A percentile compares a stretch with the other conserved stretches of the same genome.
These are phyloP conservation scores for Umbelopsis sp. DNA, from an alignment of 192 early-diverging fungal genomes.

Conservation along the genomic window DNA sequence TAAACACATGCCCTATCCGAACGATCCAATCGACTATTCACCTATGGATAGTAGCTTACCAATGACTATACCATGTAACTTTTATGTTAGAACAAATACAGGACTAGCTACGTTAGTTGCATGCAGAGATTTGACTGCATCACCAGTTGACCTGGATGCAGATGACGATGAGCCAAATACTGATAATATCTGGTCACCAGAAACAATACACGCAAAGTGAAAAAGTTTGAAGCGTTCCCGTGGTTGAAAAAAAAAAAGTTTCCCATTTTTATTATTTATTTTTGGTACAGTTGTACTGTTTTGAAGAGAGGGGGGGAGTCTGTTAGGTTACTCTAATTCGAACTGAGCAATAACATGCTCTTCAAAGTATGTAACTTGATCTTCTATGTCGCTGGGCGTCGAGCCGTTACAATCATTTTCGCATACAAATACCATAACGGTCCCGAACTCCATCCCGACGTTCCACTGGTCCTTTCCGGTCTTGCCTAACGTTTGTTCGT, in stretches of 20 bases:
- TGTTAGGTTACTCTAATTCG: constrained; percentile 34
- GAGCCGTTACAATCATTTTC: constrained; percentile 72
- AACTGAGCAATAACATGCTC: constrained; percentile 65
- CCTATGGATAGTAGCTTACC: background rate
- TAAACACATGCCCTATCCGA: constrained; percentile 10
- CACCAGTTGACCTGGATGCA: background rate
- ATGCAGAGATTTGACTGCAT: constrained; percentile 1
- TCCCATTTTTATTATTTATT: background rate
- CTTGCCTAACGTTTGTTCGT: constrained; percentile 34
- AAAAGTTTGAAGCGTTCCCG: background rate
- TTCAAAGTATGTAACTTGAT: constrained; percentile 55
- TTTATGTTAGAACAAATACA: constrained; percentile 9
- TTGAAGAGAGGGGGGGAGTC: background rate
- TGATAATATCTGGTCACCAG: background rate
- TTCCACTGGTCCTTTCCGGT: constrained; percentile 55
- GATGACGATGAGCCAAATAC: background rate
- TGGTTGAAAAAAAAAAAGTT: too few species aligned
- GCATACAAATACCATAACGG: constrained; percentile 81
- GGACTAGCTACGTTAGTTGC: background rate
- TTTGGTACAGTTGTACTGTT: background rate
- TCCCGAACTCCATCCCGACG: constrained; percentile 90
- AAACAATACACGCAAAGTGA: constrained; percentile 9
- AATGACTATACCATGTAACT: background rate
- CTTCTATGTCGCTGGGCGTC: constrained; percentile 6
- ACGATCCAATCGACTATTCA: background rate